phyloP scores from a whole-genome alignment of 768 basidiomycete genomes.

The Aureoboletus auriporus region DNA sequence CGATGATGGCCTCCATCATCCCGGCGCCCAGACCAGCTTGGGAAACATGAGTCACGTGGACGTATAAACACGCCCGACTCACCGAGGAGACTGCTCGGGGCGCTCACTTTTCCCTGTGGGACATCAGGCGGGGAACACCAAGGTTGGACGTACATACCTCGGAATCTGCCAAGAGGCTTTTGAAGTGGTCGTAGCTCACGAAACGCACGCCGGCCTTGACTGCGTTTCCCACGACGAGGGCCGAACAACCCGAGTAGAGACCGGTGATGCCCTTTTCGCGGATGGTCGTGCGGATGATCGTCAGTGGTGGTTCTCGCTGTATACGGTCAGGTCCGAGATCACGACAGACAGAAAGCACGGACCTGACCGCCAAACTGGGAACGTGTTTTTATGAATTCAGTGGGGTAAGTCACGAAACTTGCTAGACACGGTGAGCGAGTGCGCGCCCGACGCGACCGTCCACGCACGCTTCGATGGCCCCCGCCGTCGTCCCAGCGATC shows the following conservation, averaged over 20 bases:
- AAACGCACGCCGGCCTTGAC: slow-evolving; percentile 95
- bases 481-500: slow-evolving; percentile 88
- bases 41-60: slow-evolving; percentile 9
- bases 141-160: slow-evolving; percentile 48
- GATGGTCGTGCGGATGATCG: slow-evolving; percentile 73
- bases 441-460: not conserved
- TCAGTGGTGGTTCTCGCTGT: slow-evolving; percentile 65
- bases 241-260: slow-evolving; percentile 90
- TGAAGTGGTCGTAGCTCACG: slow-evolving; percentile 92
- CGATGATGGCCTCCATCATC: slow-evolving; percentile 87
- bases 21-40: slow-evolving; percentile 82
- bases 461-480: slow-evolving; percentile 86
- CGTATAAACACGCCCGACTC: slow-evolving; percentile 6
- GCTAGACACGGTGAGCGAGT: slow-evolving; percentile 33
- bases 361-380: slow-evolving; percentile 87
- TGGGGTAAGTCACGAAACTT: slow-evolving; percentile 84
- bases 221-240: slow-evolving; percentile 88
- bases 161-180: slow-evolving; percentile 73
- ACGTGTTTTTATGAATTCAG: slow-evolving; percentile 91
- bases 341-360: slow-evolving; percentile 5
- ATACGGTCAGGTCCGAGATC: too few relatives aligned
- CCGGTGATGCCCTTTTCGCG: slow-evolving; percentile 72
- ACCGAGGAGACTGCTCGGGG: slow-evolving; percentile 83
- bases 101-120: slow-evolving; percentile 81
- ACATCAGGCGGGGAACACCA: not conserved